Evolutionary conservation across 257 asterid genomes (phyloP).

Genomic region (Ligustrum vulgare): DNA sequence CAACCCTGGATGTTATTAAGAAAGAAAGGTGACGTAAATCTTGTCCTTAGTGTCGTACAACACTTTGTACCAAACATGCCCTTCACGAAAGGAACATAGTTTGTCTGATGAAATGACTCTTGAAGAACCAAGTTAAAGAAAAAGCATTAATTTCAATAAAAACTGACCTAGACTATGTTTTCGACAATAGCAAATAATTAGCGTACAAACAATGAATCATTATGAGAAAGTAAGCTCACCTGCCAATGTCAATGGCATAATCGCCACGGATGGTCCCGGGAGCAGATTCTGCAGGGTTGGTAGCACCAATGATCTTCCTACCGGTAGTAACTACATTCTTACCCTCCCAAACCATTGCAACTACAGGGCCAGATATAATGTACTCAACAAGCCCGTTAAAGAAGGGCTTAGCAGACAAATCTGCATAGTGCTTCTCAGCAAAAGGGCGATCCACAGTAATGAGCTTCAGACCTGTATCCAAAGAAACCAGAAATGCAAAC

Average conservation of each 20-base stretch:
- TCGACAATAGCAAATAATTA: not conserved
- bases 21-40: not conserved
- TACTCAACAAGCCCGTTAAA: conserved; percentile 84
- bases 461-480: conserved; percentile 69
- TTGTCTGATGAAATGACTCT: too few relatives aligned
- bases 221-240: conserved; percentile 34
- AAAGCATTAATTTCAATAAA: not conserved
- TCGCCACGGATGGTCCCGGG: conserved; percentile 99
- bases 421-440: conserved; percentile 93
- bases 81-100: too few relatives aligned
- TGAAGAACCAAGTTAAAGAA: too few relatives aligned
- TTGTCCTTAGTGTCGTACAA: too few relatives aligned
- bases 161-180: not conserved
- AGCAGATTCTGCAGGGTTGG: conserved; percentile 93
- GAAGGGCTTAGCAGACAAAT: conserved; percentile 88
- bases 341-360: conserved; percentile 99
- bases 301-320: conserved; percentile 95
- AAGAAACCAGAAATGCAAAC: not conserved
- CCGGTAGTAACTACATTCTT: conserved; percentile 86
- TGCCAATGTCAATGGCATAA: conserved; percentile 84
- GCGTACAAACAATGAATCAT: not conserved
- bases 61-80: too few relatives aligned
- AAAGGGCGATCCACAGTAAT: conserved; percentile 79
- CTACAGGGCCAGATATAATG: conserved; percentile 91
- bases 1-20: not conserved